These are phyloP conservation scores for Panellus pusillus DNA, from an alignment of 768 basidiomycete species.

Conservation along the genomic window DNA sequence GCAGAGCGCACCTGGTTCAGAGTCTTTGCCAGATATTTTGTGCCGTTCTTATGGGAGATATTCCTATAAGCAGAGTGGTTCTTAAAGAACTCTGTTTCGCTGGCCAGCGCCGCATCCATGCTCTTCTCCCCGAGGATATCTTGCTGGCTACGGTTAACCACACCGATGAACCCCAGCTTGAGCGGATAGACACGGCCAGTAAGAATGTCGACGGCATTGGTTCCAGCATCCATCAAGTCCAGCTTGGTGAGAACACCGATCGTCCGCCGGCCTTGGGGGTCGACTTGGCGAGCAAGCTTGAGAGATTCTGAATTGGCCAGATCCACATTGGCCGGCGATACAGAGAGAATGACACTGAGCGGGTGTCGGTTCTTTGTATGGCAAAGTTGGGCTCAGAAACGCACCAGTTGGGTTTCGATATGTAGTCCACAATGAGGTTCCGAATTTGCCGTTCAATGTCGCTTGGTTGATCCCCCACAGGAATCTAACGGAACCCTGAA, in stretches of 20 bases:
- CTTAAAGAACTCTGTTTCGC: slow-evolving; percentile 89
- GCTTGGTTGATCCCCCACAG: slow-evolving; percentile 95
- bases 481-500: slow-evolving; percentile 55
- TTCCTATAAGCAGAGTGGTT: slow-evolving; percentile 91
- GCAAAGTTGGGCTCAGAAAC: slow-evolving; percentile 19
- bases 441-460: slow-evolving; percentile 98
- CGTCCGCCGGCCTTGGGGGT: slow-evolving; percentile 94
- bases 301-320: slow-evolving; percentile 98
- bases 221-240: slow-evolving; percentile 99
- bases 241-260: slow-evolving; percentile 97
- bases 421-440: slow-evolving; percentile 91
- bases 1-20: slow-evolving; percentile 75
- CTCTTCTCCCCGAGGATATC: slow-evolving; percentile 90
- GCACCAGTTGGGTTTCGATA: slow-evolving; percentile 94
- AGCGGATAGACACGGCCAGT: slow-evolving; percentile 97
- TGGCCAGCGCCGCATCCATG: slow-evolving; percentile 80
- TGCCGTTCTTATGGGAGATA: slow-evolving; percentile 97
- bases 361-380: not conserved
- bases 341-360: slow-evolving; percentile 88
- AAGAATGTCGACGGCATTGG: slow-evolving; percentile 93
- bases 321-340: slow-evolving; percentile 97
- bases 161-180: slow-evolving; percentile 97
- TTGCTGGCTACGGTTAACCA: slow-evolving; percentile 96
- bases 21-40: slow-evolving; percentile 88
- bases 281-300: slow-evolving; percentile 93